Evolutionary conservation across 2,329 filamentous ascomycete genomes (phyloP), one percentile per base, ranked within the genome.

Genomic region (Gaeumannomyces sp.): DNA sequence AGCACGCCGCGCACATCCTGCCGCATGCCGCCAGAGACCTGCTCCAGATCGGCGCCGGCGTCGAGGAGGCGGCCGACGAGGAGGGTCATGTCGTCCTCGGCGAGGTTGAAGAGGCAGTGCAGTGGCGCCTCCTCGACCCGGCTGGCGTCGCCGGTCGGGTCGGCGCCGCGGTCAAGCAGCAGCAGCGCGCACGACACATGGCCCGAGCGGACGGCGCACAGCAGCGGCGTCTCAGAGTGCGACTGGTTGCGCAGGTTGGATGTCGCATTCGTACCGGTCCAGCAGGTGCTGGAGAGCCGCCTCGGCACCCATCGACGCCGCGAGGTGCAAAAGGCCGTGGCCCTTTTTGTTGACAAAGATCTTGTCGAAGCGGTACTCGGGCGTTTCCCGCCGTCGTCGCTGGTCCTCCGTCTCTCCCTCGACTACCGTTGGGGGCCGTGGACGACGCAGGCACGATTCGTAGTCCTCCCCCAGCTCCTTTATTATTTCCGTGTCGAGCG

Each of bases 281-380:
- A 61, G 29, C 19, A 68, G 19, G 28, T 68, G 62, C 25, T 59
- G 61, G 1, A 68, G 62, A 0, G 65, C 64, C 7, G 14, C 38
- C 6, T 65, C 60, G 29, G 60, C 62, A 16, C 65, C 66, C 33
- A 27, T 33, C 22, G 64, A 53, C 2, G 65, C 66, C 27, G 66
- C 66, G 28, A 68, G 29, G 62, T 68, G 66, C 14, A 68, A 28
- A 3, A 68, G 59, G 6, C 66, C 66, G 50, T 68, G 66, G 29
- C 66, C 66, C 62, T 61, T 63, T 50, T 68, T 60, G 60, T 68
- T 68, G 57, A 68, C 64, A 35, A 63, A 68, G 60, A 68, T 68
- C 45, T 61, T 64, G 64, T 68, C 66, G 33, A 68, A 66, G 7
- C 60, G 66, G 14, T 38, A 19, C 35, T 38, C 35, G 14, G 14